Percentiles rank a stretch among this genome's conserved stretches.
These are phyloP conservation scores for Antrodiella citrinella DNA, from an alignment of 768 basidiomycete species.

Conservation along the genomic window DNA sequence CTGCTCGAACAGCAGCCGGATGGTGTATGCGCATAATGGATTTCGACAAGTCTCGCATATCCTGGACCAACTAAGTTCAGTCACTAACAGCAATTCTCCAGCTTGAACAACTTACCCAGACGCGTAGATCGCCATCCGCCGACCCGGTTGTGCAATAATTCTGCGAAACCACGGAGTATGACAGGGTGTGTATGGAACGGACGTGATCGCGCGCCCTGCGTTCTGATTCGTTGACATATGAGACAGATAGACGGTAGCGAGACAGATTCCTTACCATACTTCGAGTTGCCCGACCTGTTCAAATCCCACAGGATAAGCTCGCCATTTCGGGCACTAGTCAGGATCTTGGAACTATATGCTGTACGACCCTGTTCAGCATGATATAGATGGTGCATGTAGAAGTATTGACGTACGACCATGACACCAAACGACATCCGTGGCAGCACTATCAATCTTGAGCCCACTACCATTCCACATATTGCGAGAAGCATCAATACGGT, in stretches of 20 bases:
- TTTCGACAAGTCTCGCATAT: conserved; percentile 62
- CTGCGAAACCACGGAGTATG: conserved; percentile 58
- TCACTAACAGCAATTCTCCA: not conserved
- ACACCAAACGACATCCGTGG: conserved; percentile 79
- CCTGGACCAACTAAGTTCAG: conserved; percentile 24
- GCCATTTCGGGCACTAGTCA: conserved; percentile 75
- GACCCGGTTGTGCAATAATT: conserved; percentile 75
- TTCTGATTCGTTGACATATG: conserved; percentile 33
- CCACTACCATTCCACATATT: conserved; percentile 77
- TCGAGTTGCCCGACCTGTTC: conserved; percentile 53
- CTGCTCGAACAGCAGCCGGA: conserved; percentile 57
- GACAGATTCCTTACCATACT: conserved; percentile 46
- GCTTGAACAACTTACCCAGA: conserved; percentile 49
- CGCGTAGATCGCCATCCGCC: conserved; percentile 70
- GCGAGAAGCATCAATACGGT: conserved; percentile 61
- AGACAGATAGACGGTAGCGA: not conserved
- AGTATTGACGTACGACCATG: conserved; percentile 30
- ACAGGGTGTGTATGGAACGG: conserved; percentile 63
- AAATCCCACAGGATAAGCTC: conserved; percentile 83
- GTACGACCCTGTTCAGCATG: not conserved
- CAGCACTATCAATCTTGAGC: conserved; percentile 69
- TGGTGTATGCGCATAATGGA: conserved; percentile 67
- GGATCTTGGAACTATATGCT: conserved; percentile 69
- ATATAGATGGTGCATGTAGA: not conserved
- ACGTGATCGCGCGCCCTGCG: conserved; percentile 59